Conservation (phyloP, 768 basidiomycete genomes). For the Tricholoma saponaceum region DNA sequence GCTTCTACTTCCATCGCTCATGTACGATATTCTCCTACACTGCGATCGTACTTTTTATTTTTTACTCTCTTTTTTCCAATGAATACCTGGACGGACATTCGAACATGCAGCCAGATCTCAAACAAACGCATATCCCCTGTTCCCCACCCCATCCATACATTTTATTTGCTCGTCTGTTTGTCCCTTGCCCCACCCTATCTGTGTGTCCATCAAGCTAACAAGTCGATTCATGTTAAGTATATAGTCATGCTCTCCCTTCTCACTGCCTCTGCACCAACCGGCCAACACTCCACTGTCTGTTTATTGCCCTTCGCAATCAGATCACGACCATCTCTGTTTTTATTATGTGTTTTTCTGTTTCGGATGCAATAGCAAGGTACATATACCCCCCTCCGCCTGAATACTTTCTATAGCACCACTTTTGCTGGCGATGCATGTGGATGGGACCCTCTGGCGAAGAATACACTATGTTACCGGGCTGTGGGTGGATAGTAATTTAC, state of each 20-base stretch:
- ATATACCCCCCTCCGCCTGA: background rate
- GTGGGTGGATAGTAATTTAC: conserved; percentile 1
- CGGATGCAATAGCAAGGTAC: conserved; percentile 4
- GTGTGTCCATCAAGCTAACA: conserved; percentile 17
- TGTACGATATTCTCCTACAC: conserved; percentile 14
- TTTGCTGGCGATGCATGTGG: background rate
- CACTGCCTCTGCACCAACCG: conserved; percentile 3
- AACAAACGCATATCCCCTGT: conserved; percentile 13
- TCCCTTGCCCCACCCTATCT: conserved; percentile 6
- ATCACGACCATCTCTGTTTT: conserved; percentile 7
- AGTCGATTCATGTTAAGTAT: conserved; percentile 17
- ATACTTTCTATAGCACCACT: background rate
- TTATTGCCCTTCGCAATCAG: background rate
- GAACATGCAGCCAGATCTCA: conserved; percentile 20
- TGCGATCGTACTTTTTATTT: conserved; percentile 19
- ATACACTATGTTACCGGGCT: conserved; percentile 3
- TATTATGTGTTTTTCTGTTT: conserved; percentile 4
- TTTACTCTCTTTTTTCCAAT: conserved; percentile 21
- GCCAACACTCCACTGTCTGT: background rate
- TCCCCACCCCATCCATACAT: conserved; percentile 16
- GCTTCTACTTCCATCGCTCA: background rate
- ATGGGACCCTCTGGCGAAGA: background rate
- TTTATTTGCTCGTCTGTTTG: conserved; percentile 9
- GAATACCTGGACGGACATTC: conserved; percentile 28
- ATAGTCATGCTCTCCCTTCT: conserved; percentile 13